These are phyloP conservation scores for Fomitopsis betulina DNA, from an alignment of 1,284 basidiomycete species.

Conservation along the genomic window DNA sequence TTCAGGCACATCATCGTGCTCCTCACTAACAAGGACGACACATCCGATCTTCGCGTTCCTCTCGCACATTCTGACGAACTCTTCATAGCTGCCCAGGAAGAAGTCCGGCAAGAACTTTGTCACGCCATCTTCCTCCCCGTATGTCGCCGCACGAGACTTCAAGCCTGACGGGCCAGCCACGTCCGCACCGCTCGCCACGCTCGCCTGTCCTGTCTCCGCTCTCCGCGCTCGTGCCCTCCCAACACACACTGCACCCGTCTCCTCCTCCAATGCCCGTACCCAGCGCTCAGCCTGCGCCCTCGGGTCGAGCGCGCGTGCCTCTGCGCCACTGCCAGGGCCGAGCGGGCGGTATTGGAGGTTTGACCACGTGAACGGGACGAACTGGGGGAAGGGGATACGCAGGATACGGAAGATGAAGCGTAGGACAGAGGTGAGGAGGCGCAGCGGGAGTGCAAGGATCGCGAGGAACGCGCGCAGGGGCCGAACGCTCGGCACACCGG, in stretches of 20 bases:
- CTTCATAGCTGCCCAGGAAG: slow-evolving; percentile 78
- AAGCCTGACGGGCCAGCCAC: slow-evolving; percentile 38
- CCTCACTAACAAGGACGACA: slow-evolving; percentile 82
- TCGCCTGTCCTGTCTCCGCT: slow-evolving; percentile 14
- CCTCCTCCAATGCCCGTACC: slow-evolving; percentile 74
- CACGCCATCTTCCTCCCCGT: slow-evolving; percentile 16
- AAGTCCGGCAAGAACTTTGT: slow-evolving; percentile 71
- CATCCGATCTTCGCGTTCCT: slow-evolving; percentile 73
- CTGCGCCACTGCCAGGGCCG: slow-evolving; percentile 28
- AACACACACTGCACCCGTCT: slow-evolving; percentile 67
- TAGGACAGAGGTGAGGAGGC: slow-evolving; percentile 25
- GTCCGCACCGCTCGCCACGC: slow-evolving; percentile 30
- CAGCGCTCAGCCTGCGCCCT: slow-evolving; percentile 60
- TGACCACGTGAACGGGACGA: slow-evolving; percentile 23
- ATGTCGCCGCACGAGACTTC: slow-evolving; percentile 19
- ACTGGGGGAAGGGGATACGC: slow-evolving; percentile 29
- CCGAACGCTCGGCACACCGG: slow-evolving; percentile 12
- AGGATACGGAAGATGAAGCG: slow-evolving; percentile 32
- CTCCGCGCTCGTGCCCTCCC: slow-evolving; percentile 28
- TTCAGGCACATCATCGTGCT: slow-evolving; percentile 84
- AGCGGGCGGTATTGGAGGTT: slow-evolving; percentile 37
- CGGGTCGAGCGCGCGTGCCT: slow-evolving; percentile 30
- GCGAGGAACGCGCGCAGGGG: slow-evolving; percentile 25
- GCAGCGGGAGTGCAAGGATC: slow-evolving; percentile 30
- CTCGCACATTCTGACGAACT: slow-evolving; percentile 66